Conservation (phyloP, 2,329 filamentous ascomycete species). For the Aspergillus quadrilineatus region DNA sequence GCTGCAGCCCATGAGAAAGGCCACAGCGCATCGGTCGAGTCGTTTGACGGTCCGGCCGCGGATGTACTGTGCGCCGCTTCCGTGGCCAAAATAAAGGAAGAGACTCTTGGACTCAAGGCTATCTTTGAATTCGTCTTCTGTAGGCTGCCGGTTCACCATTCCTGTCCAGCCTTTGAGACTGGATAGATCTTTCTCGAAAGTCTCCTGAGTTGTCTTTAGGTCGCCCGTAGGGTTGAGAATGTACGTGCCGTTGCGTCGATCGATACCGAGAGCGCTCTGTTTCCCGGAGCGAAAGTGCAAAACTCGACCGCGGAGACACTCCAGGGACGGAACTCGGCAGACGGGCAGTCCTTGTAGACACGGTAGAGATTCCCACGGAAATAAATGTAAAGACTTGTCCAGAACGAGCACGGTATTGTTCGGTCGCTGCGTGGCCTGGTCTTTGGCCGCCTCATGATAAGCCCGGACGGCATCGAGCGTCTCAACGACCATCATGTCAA, state of each 20-base stretch:
- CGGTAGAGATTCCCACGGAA: conserved; percentile 94
- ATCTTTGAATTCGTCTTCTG: conserved; percentile 72
- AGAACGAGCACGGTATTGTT: conserved; percentile 82
- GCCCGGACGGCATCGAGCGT: conserved; percentile 77
- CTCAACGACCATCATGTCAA: conserved; percentile 86
- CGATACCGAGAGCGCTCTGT: conserved; percentile 52
- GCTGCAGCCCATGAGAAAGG: conserved; percentile 92
- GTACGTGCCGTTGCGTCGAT: conserved; percentile 54
- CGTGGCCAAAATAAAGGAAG: conserved; percentile 93
- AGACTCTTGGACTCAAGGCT: conserved; percentile 67
- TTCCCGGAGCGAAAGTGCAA: conserved; percentile 46
- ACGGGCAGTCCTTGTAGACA: conserved; percentile 78
- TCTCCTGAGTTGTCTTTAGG: conserved; percentile 73
- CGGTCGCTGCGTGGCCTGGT: conserved; percentile 35
- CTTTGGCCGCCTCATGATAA: conserved; percentile 62
- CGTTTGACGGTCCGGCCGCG: conserved; percentile 77
- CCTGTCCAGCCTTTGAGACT: conserved; percentile 60
- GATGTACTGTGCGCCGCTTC: conserved; percentile 91
- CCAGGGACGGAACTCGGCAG: conserved; percentile 83
- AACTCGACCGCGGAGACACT: conserved; percentile 75
- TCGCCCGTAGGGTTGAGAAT: conserved; percentile 89
- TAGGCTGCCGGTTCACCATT: conserved; percentile 67
- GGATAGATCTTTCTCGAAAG: conserved; percentile 67
- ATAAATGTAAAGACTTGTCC: conserved; percentile 84
- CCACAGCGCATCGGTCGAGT: conserved; percentile 73